Percentiles rank a stretch among this genome's conserved stretches.
These are phyloP conservation scores for Fusarium acutatum DNA, from an alignment of 2,329 filamentous ascomycete species.

Conservation along the genomic window DNA sequence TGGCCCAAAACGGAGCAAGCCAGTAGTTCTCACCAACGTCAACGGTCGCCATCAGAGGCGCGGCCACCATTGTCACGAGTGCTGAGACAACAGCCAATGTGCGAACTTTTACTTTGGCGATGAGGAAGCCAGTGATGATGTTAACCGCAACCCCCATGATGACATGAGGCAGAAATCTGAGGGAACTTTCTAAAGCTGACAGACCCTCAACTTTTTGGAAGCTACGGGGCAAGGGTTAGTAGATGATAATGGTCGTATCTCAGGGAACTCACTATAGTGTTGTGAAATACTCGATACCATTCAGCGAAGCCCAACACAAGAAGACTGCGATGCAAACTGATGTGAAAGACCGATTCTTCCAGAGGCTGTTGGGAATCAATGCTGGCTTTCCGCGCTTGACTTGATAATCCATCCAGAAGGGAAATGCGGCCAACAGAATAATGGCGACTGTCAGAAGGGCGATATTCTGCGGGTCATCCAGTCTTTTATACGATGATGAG, in stretches of 20 bases:
- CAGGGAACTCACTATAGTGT: constrained; percentile 53
- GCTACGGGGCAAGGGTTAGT: constrained; percentile 39
- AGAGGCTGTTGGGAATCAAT: constrained; percentile 68
- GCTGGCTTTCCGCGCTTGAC: constrained; percentile 58
- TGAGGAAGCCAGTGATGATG: constrained; percentile 53
- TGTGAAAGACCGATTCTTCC: constrained; percentile 64
- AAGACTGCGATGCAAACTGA: constrained; percentile 62
- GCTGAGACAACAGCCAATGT: constrained; percentile 51
- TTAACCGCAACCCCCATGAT: constrained; percentile 55
- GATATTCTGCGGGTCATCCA: constrained; percentile 53
- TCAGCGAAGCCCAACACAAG: constrained; percentile 56
- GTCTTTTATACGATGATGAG: constrained; percentile 48
- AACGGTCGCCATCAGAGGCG: constrained; percentile 64
- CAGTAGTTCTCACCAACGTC: constrained; percentile 60
- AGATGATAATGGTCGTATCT: rapidly evolving
- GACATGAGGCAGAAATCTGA: constrained; percentile 58
- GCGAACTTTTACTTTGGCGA: constrained; percentile 49
- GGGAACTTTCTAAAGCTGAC: constrained; percentile 55
- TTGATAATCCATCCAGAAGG: constrained; percentile 63
- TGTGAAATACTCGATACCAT: constrained; percentile 58
- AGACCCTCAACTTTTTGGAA: constrained; percentile 59
- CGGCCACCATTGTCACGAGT: constrained; percentile 55
- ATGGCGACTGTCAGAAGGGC: constrained; percentile 54
- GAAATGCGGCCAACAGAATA: constrained; percentile 57
- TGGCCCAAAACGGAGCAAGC: constrained; percentile 54